These are phyloP conservation scores for Fusarium xylarioides DNA, from an alignment of 2,329 filamentous ascomycete species.

Conservation along the genomic window DNA sequence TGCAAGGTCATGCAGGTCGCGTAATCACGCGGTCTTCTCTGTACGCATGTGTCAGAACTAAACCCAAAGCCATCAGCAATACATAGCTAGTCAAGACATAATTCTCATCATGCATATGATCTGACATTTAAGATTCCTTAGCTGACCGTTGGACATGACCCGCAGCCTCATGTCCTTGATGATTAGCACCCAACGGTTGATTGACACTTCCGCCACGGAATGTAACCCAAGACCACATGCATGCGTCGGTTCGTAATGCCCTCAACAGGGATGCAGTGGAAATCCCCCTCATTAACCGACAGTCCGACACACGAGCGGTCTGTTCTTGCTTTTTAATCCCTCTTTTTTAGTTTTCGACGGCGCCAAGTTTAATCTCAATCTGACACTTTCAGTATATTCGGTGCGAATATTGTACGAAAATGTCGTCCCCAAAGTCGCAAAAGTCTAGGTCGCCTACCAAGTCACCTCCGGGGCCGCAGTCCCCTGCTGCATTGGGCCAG, in stretches of 20 bases:
- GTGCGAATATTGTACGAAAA: not conserved
- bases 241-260: not conserved
- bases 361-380: not conserved
- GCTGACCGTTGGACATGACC: not conserved
- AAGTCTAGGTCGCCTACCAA: not conserved
- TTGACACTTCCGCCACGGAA: not conserved
- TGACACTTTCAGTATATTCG: not conserved
- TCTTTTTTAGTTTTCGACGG: not conserved
- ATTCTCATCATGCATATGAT: not conserved
- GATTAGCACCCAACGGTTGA: not conserved
- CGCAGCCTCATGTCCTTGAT: not conserved
- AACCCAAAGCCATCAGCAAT: not conserved
- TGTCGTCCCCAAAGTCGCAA: conserved; percentile 16
- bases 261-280: not conserved
- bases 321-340: not conserved
- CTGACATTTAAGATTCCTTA: not conserved
- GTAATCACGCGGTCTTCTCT: not conserved
- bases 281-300: not conserved
- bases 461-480: not conserved
- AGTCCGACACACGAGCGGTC: not conserved
- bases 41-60: not conserved
- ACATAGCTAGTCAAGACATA: not conserved
- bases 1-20: not conserved
- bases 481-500: not conserved
- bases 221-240: not conserved